phyloP scores from a whole-genome alignment of 371 early-diverging fungal species.

The Sporodiniella umbellata region DNA sequence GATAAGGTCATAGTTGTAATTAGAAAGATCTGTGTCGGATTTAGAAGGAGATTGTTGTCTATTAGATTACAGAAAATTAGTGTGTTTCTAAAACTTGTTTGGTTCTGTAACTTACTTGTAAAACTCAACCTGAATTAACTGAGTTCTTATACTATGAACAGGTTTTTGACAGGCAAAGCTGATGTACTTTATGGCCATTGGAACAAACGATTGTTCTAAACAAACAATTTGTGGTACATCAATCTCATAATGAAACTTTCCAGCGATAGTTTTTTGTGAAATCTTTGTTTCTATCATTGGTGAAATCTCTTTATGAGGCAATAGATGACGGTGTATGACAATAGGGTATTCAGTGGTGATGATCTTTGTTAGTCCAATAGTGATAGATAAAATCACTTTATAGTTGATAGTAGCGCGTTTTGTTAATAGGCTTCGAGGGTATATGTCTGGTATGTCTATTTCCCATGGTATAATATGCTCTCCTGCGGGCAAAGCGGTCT shows the following conservation, averaged over 20 bases:
- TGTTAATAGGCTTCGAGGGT: slow-evolving; percentile 29
- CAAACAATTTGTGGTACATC: slow-evolving; percentile 38
- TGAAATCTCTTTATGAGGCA: slow-evolving; percentile 31
- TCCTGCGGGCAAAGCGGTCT: slow-evolving; percentile 24
- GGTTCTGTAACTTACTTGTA: slow-evolving; percentile 24
- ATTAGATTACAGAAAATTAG: neutral
- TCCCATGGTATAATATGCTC: slow-evolving; percentile 35
- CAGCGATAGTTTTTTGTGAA: slow-evolving; percentile 32
- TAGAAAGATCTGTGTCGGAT: slow-evolving; percentile 26
- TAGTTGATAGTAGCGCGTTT: slow-evolving; percentile 34
- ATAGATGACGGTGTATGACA: slow-evolving; percentile 26
- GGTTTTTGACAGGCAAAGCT: slow-evolving; percentile 32
- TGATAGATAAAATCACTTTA: slow-evolving; percentile 27
- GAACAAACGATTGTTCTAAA: slow-evolving; percentile 29
- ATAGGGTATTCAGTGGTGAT: slow-evolving; percentile 37
- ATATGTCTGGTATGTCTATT: slow-evolving; percentile 33
- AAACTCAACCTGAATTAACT: slow-evolving; percentile 33
- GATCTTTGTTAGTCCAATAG: slow-evolving; percentile 26
- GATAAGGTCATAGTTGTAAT: slow-evolving; percentile 9
- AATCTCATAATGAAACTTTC: slow-evolving; percentile 43
- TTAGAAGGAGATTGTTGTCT: slow-evolving; percentile 35
- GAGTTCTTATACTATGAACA: slow-evolving; percentile 27
- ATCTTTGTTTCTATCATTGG: slow-evolving; percentile 34
- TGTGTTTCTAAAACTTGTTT: neutral
- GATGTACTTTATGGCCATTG: slow-evolving; percentile 31